phyloP scores from a whole-genome alignment of 1,284 basidiomycete species.

The Irpex rosettiformis region DNA sequence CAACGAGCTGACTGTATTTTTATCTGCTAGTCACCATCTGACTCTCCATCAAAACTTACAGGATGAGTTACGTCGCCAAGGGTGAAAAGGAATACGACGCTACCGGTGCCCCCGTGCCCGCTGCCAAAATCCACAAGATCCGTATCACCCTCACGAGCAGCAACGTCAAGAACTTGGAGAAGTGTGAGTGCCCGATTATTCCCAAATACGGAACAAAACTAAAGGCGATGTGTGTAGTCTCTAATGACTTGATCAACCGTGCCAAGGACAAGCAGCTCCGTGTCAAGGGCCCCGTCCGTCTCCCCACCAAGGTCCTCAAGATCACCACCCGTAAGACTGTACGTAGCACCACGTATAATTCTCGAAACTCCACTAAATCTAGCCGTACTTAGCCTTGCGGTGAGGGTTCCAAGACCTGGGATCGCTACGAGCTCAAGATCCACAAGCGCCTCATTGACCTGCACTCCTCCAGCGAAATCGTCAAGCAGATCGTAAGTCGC shows the following conservation, averaged over 20 bases:
- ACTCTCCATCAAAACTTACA: slow-evolving; percentile 54
- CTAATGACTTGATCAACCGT: slow-evolving; percentile 93
- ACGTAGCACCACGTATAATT: slow-evolving; percentile 29
- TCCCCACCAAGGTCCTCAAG: slow-evolving; percentile 98
- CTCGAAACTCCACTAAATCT: not conserved
- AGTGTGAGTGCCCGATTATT: slow-evolving; percentile 58
- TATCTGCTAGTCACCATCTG: slow-evolving; percentile 63
- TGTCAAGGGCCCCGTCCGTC: slow-evolving; percentile 98
- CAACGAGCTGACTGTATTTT: slow-evolving; percentile 7
- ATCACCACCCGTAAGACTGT: slow-evolving; percentile 99
- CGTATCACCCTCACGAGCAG: slow-evolving; percentile 98
- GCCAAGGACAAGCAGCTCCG: slow-evolving; percentile 99
- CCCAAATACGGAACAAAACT: not conserved
- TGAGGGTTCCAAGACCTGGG: slow-evolving; percentile 99
- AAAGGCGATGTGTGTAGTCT: slow-evolving; percentile 50
- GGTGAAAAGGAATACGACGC: slow-evolving; percentile 97
- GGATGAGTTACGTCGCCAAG: slow-evolving; percentile 99
- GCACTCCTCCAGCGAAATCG: slow-evolving; percentile 97
- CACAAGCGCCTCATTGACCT: slow-evolving; percentile 99
- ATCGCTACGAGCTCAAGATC: slow-evolving; percentile 98
- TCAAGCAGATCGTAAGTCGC: slow-evolving; percentile 94
- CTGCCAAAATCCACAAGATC: slow-evolving; percentile 98
- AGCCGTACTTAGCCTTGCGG: slow-evolving; percentile 82
- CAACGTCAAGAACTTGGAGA: slow-evolving; percentile 98
- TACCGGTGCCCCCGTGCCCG: slow-evolving; percentile 79